Conservation (phyloP, 208 protist genomes). For the Wallacemonas sp. region DNA sequence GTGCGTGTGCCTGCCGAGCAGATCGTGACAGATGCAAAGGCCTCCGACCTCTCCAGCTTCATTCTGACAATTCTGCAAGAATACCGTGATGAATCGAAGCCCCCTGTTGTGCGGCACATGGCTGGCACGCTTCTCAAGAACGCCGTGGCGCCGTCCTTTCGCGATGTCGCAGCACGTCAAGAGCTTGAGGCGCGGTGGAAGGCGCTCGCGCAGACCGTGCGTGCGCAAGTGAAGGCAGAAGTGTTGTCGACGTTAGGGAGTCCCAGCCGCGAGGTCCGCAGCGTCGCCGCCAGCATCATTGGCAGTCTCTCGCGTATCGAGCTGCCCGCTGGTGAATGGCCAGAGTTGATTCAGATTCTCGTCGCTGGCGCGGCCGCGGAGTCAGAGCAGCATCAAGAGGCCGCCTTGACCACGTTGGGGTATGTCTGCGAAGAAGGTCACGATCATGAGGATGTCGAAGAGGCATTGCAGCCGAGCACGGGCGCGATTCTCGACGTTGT, state of each 20-base stretch:
- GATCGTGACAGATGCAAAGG: conserved; percentile 63
- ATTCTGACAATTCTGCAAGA: conserved; percentile 85
- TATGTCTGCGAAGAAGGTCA: conserved; percentile 97
- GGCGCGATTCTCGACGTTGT: conserved; percentile 92
- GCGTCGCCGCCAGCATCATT: conserved; percentile 93
- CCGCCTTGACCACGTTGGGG: conserved; percentile 94
- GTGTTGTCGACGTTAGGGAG: conserved; percentile 85
- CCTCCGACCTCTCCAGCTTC: conserved; percentile 79
- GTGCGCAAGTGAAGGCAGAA: conserved; percentile 66
- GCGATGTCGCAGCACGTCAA: conserved; percentile 67
- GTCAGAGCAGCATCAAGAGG: conserved; percentile 85
- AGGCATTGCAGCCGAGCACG: conserved; percentile 66
- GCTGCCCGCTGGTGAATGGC: conserved; percentile 93
- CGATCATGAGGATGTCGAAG: conserved; percentile 64
- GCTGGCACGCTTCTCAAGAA: conserved; percentile 96
- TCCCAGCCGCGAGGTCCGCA: conserved; percentile 76
- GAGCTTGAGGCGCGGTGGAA: conserved; percentile 73
- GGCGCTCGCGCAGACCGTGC: conserved; percentile 45
- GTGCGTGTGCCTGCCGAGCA: conserved; percentile 78
- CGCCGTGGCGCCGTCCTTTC: conserved; percentile 86
- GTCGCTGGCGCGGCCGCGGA: conserved; percentile 50
- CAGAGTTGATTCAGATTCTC: conserved; percentile 89
- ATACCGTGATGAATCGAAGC: conserved; percentile 91
- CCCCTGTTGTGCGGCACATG: conserved; percentile 78
- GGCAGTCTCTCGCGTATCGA: conserved; percentile 96